phyloP scores from a whole-genome alignment of 1,284 basidiomycete species.

The Leucoagaricus sp. region DNA sequence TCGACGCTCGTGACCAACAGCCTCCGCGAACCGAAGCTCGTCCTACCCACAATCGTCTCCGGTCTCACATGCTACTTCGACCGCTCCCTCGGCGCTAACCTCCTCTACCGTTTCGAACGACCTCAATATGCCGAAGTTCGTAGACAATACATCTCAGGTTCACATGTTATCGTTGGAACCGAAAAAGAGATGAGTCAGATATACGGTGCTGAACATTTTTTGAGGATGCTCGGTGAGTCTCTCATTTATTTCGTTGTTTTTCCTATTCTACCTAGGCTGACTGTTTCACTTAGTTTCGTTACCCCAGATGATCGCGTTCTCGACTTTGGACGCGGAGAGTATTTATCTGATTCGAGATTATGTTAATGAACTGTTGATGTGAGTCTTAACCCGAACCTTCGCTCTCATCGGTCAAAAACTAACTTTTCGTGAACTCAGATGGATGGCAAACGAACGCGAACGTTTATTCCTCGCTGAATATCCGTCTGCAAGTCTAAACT shows the following conservation, averaged over 20 bases:
- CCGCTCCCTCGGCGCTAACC: constrained; percentile 84
- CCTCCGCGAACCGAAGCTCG: constrained; percentile 57
- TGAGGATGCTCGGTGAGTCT: constrained; percentile 86
- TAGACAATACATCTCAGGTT: constrained; percentile 74
- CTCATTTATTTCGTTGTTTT: not conserved
- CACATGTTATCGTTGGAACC: constrained; percentile 64
- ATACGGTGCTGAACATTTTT: constrained; percentile 94
- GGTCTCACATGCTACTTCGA: constrained; percentile 97
- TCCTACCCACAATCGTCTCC: constrained; percentile 81
- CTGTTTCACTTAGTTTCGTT: constrained; percentile 51
- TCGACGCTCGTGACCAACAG: constrained; percentile 36
- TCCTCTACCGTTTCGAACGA: constrained; percentile 94
- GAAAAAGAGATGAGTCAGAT: constrained; percentile 88
- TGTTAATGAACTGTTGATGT: constrained; percentile 88
- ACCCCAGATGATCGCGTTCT: constrained; percentile 84
- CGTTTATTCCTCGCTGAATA: constrained; percentile 75
- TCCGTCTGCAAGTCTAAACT: constrained; percentile 68
- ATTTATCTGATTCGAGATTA: constrained; percentile 86
- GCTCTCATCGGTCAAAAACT: not conserved
- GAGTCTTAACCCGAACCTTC: constrained; percentile 35
- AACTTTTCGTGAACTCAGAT: constrained; percentile 41
- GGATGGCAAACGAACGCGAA: constrained; percentile 65
- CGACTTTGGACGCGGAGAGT: constrained; percentile 90
- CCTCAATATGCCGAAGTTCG: constrained; percentile 88
- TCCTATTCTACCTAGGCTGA: not conserved